phyloP scores from a whole-genome alignment of 306 rosid genomes.

The Vicia faba region DNA sequence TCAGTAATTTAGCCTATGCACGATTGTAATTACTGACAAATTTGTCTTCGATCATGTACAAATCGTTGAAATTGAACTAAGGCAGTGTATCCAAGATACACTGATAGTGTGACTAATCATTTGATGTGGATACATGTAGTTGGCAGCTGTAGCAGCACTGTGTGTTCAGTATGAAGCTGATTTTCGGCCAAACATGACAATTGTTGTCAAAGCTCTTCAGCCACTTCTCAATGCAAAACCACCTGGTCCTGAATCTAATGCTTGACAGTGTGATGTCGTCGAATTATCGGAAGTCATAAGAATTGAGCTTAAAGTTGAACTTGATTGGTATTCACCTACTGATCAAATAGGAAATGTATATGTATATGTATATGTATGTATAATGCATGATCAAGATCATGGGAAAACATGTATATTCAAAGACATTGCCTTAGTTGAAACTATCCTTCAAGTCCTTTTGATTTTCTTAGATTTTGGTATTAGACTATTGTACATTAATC shows the following conservation, averaged over 20 bases:
- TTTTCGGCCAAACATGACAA: constrained; percentile 96
- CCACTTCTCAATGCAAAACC: constrained; percentile 92
- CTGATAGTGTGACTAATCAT: too few species aligned
- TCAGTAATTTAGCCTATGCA: too few species aligned
- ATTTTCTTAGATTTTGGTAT: background rate
- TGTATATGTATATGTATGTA: background rate
- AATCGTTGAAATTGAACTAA: too few species aligned
- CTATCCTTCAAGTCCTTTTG: background rate
- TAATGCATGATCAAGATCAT: constrained; percentile 18
- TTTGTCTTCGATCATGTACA: too few species aligned
- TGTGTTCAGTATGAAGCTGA: constrained; percentile 99
- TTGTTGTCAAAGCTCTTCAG: constrained; percentile 94
- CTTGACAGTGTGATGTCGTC: constrained; percentile 35
- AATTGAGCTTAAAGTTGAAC: constrained; percentile 38
- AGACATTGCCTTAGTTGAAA: constrained; percentile 2
- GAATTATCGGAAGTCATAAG: background rate
- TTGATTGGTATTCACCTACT: too few species aligned
- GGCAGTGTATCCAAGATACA: too few species aligned
- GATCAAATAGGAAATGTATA: too few species aligned
- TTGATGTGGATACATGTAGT: constrained; percentile 51
- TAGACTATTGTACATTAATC: background rate
- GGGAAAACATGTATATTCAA: background rate
- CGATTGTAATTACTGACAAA: too few species aligned
- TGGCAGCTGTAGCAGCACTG: constrained; percentile 98
- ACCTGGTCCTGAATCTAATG: constrained; percentile 62